Evolutionary conservation across 225 moss, liverwort and hornwort genomes (phyloP).

Genomic region (Bryum argenteum): DNA sequence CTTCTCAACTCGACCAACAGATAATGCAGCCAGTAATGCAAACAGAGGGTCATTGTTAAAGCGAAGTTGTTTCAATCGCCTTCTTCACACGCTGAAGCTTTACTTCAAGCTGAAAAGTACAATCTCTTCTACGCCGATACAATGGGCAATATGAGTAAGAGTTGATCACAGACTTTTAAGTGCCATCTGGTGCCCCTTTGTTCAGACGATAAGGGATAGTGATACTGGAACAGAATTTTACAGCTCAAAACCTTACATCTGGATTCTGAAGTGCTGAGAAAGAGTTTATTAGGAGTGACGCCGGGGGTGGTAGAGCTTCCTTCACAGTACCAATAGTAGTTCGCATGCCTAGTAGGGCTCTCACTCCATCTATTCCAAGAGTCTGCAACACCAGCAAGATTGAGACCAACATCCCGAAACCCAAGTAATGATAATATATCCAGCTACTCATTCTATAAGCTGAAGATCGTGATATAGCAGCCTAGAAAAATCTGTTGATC

Average conservation of each 20-base stretch:
- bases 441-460: slow-evolving; percentile 2
- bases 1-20: slow-evolving; percentile 33
- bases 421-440: slow-evolving; percentile 4
- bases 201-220: slow-evolving; percentile 1
- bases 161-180: slow-evolving; percentile 2
- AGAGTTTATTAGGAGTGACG: slow-evolving; percentile 63
- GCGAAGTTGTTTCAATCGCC: slow-evolving; percentile 10
- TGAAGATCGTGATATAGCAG: slow-evolving; percentile 8
- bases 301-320: slow-evolving; percentile 74
- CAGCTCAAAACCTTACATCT: slow-evolving; percentile 60
- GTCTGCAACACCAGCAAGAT: slow-evolving; percentile 41
- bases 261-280: slow-evolving; percentile 68
- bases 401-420: slow-evolving; percentile 24
- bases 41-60: not conserved
- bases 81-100: slow-evolving; percentile 19
- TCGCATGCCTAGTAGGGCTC: slow-evolving; percentile 81
- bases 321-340: slow-evolving; percentile 66
- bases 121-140: not conserved
- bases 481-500: slow-evolving; percentile 19
- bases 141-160: not conserved
- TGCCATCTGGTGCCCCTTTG: not conserved
- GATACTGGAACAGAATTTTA: not conserved
- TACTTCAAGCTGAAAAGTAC: slow-evolving; percentile 6
- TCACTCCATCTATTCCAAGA: slow-evolving; percentile 75
- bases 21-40: not conserved